Base-by-base conservation (phyloP, 108 stramenopile species). In the Discostella stelligeroides region DNA sequence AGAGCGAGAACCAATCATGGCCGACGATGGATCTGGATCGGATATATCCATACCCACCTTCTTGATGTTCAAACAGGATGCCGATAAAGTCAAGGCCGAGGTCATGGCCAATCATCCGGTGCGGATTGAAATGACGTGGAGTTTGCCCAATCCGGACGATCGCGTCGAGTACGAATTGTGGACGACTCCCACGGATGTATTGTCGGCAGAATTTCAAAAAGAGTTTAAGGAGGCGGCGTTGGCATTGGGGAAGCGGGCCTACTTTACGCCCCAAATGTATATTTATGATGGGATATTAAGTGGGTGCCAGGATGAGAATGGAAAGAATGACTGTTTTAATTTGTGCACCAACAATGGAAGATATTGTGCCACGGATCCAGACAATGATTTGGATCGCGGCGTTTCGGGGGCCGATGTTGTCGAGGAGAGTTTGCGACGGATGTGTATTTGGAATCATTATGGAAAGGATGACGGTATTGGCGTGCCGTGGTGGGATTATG, bases 321-420 rank as follows among this genome's bases (percentile, higher is more conserved):
- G 81, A 34, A 21, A 79, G 63, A 85, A 90, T 72, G 45, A 57
- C 28, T 92, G 91, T 75, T 86, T 81, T 24, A 80, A 84, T 57
- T 70, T 97, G 55, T 98, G 97, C 74, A 98, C 96, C 50, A 97
- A 97, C 73, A 66, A 85, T 59, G 97, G 97, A 10, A 75, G 95
- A 40, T 98, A 98, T 63, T 97, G 97, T 81, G 85, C 84, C 63
- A 85, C 87, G 10, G 94, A 97, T 48, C 94, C 92, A 4, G 92
- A 94, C 63, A 88, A 87, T 69, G 84, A 90, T 66, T 69, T 85
- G 30, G 79, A 88, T 63, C 46, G 64, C 11, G 90, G 89, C 21
- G 84, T 96, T 39, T 69, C 76, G 24, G 96, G 96, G 9, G 85
- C 83, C 21, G 95, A 96, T 63, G 88, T 98, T 11, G 90, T 98